Conservation (phyloP, 2,329 filamentous ascomycete species). For the Aspergillus texensis region DNA sequence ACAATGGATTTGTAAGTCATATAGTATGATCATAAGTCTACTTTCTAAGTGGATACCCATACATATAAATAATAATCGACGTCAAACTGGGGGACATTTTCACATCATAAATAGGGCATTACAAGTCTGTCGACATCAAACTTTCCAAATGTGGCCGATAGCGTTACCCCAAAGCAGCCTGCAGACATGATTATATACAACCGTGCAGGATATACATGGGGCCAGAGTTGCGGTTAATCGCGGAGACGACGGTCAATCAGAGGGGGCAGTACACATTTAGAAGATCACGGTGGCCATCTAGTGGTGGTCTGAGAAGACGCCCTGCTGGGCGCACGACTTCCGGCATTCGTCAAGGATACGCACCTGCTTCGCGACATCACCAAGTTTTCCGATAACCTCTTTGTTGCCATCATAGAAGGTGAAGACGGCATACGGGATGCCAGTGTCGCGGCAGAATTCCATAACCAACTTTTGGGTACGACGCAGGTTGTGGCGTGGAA, state of each 20-base stretch:
- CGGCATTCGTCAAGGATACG: slow-evolving; percentile 76
- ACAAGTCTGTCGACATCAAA: slow-evolving; percentile 1
- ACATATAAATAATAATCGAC: background rate
- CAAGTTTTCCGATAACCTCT: slow-evolving; percentile 74
- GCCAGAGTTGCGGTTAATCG: background rate
- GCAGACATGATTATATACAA: slow-evolving; percentile 1
- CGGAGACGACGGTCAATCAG: background rate
- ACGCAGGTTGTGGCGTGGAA: slow-evolving; percentile 83
- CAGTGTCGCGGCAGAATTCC: slow-evolving; percentile 79
- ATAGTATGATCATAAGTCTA: background rate
- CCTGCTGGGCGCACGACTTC: slow-evolving; percentile 43
- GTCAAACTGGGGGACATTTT: background rate
- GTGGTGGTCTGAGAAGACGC: slow-evolving; percentile 38
- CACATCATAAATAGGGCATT: slow-evolving; percentile 9
- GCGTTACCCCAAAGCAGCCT: background rate
- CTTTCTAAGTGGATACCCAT: background rate
- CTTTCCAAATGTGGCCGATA: background rate
- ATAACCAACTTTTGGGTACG: slow-evolving; percentile 73
- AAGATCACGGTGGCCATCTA: slow-evolving; percentile 11
- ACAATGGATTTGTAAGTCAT: background rate
- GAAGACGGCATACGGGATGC: slow-evolving; percentile 82
- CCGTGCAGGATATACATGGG: background rate
- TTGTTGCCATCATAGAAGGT: slow-evolving; percentile 84
- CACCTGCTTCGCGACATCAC: slow-evolving; percentile 78
- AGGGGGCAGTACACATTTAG: background rate